A percentile compares a stretch with the other conserved stretches of the same genome.
These are phyloP conservation scores for Prunus mume DNA, from an alignment of 306 rosid genomes.

Conservation along the genomic window DNA sequence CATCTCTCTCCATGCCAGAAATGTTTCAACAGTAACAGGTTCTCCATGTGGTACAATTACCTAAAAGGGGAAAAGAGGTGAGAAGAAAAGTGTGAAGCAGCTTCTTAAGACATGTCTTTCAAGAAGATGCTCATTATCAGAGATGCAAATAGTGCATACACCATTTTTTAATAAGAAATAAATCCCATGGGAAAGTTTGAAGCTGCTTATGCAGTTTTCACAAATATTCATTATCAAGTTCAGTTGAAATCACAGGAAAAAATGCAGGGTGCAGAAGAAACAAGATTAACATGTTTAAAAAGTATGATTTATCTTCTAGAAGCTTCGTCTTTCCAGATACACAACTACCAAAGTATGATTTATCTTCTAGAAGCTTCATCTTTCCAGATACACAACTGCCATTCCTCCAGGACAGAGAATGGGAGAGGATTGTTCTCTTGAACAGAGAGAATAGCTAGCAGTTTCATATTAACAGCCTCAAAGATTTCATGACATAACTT, in stretches of 20 bases:
- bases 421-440: not conserved
- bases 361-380: not conserved
- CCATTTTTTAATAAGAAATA: not conserved
- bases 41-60: conserved; percentile 92
- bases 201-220: not conserved
- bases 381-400: not conserved
- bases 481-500: not conserved
- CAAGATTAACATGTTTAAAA: not conserved
- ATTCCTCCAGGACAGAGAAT: not conserved
- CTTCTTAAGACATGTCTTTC: conserved; percentile 14
- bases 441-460: not conserved
- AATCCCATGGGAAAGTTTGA: not conserved
- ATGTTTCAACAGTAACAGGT: conserved; percentile 85
- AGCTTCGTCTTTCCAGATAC: not conserved
- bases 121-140: not conserved
- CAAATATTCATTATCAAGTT: not conserved
- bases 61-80: conserved; percentile 30
- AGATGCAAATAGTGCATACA: not conserved
- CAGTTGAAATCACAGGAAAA: not conserved
- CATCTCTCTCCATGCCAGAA: conserved; percentile 97
- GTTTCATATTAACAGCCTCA: not conserved
- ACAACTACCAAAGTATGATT: not conserved
- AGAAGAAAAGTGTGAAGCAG: conserved; percentile 25
- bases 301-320: not conserved
- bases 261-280: not conserved